Conservation (phyloP, 73 alveolate species). For the Halteria grandinella region DNA sequence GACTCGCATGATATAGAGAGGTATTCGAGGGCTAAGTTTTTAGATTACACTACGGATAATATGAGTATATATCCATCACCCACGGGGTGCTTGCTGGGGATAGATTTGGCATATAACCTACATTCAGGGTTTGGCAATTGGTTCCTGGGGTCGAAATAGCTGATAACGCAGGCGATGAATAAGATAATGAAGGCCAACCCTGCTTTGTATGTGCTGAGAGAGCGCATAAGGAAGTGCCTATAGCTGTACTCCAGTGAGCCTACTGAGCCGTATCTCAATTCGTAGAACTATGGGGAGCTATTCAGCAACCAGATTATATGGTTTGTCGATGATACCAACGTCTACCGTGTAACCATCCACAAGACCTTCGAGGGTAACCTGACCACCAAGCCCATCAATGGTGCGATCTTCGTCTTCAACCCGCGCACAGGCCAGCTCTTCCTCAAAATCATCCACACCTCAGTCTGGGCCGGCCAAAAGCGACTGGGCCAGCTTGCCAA, state of each 20-base stretch:
- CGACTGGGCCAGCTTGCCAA: constrained; percentile 99
- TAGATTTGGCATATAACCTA: constrained; percentile 99
- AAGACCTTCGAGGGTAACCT: constrained; percentile 99
- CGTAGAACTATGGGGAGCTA: constrained; percentile 98
- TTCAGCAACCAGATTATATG: constrained; percentile 98
- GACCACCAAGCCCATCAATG: constrained; percentile 99
- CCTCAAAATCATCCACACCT: constrained; percentile 99
- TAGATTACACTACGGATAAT: constrained; percentile 99
- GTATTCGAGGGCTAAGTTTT: constrained; percentile 98
- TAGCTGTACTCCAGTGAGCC: constrained; percentile 99
- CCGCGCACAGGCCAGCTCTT: constrained; percentile 99
- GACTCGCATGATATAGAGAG: constrained; percentile 99
- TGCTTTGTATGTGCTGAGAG: constrained; percentile 99
- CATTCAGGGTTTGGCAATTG: constrained; percentile 99
- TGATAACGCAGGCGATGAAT: constrained; percentile 97
- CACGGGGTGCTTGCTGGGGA: constrained; percentile 97
- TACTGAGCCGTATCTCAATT: constrained; percentile 99
- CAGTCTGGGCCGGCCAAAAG: constrained; percentile 99
- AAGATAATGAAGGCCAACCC: constrained; percentile 99
- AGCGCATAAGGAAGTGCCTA: constrained; percentile 99
- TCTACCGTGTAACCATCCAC: constrained; percentile 99
- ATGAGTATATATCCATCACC: constrained; percentile 99
- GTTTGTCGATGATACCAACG: constrained; percentile 99
- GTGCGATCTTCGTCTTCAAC: constrained; percentile 99
- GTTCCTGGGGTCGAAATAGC: constrained; percentile 96